Conservation (phyloP, 495 filamentous ascomycete genomes). For the Penicillium verhagenii region DNA sequence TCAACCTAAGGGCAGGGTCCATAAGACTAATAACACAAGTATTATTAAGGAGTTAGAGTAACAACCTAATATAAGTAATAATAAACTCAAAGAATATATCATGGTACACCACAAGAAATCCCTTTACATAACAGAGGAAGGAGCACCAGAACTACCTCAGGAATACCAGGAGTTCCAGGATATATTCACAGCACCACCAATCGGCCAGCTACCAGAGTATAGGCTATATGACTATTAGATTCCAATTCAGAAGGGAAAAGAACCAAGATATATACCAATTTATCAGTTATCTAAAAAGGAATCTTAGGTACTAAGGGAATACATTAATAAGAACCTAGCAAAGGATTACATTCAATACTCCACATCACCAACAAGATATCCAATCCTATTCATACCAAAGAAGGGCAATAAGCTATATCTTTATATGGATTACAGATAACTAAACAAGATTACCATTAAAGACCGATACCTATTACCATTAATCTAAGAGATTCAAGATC, state of each 20-base stretch:
- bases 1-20: not conserved
- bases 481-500: too few species aligned
- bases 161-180: conserved; percentile 6
- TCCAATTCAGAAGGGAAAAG: too few species aligned
- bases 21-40: not conserved
- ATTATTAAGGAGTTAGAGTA: not conserved
- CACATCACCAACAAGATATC: conserved; percentile 9
- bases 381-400: conserved; percentile 23
- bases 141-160: conserved; percentile 2
- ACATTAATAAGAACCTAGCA: conserved; percentile 18
- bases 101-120: not conserved
- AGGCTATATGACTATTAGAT: too few species aligned
- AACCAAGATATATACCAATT: too few species aligned
- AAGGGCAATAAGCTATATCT: conserved; percentile 3
- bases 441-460: not conserved
- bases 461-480: not conserved
- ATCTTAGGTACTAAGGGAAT: too few species aligned
- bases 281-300: too few species aligned
- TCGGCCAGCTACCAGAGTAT: conserved; percentile 1
- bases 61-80: not conserved
- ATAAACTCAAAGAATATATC: too few species aligned
- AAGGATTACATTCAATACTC: conserved; percentile 15
- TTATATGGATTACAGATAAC: not conserved
- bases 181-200: not conserved
- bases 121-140: not conserved